These are phyloP conservation scores for Trichoderma sp. DNA, from an alignment of 2,329 filamentous ascomycete species.

Conservation along the genomic window DNA sequence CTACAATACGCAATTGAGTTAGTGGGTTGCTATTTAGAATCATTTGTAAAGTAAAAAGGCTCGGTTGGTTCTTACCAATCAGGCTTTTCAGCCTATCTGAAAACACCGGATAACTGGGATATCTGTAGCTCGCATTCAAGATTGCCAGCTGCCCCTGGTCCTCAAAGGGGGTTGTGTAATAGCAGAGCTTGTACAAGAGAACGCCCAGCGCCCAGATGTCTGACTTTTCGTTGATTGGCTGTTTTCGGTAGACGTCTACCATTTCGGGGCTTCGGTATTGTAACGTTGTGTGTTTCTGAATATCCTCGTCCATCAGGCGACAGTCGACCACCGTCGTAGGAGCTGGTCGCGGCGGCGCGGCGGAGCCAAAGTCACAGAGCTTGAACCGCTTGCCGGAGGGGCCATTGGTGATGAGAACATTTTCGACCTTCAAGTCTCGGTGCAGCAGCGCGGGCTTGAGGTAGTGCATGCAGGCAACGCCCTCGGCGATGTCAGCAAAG, in stretches of 20 bases:
- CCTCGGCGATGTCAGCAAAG: slow-evolving; percentile 93
- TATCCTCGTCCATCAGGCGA: slow-evolving; percentile 90
- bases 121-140: slow-evolving; percentile 92
- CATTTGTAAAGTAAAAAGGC: not conserved
- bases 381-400: slow-evolving; percentile 80
- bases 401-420: slow-evolving; percentile 81
- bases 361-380: slow-evolving; percentile 96
- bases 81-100: slow-evolving; percentile 87
- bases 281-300: slow-evolving; percentile 94
- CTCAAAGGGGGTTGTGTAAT: slow-evolving; percentile 98
- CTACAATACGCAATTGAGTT: slow-evolving; percentile 50
- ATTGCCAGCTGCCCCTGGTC: slow-evolving; percentile 98
- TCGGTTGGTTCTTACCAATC: slow-evolving; percentile 64
- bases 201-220: slow-evolving; percentile 98
- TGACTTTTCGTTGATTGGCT: slow-evolving; percentile 96
- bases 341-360: slow-evolving; percentile 80
- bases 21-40: slow-evolving; percentile 27
- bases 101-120: slow-evolving; percentile 84
- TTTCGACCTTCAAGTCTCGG: slow-evolving; percentile 96
- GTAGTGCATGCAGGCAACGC: slow-evolving; percentile 98
- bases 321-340: slow-evolving; percentile 88
- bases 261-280: slow-evolving; percentile 98
- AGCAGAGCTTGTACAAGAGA: slow-evolving; percentile 95
- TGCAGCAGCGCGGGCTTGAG: slow-evolving; percentile 91
- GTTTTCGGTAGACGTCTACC: slow-evolving; percentile 96